phyloP scores from a whole-genome alignment of 768 basidiomycete genomes.

The Terana coerulea region DNA sequence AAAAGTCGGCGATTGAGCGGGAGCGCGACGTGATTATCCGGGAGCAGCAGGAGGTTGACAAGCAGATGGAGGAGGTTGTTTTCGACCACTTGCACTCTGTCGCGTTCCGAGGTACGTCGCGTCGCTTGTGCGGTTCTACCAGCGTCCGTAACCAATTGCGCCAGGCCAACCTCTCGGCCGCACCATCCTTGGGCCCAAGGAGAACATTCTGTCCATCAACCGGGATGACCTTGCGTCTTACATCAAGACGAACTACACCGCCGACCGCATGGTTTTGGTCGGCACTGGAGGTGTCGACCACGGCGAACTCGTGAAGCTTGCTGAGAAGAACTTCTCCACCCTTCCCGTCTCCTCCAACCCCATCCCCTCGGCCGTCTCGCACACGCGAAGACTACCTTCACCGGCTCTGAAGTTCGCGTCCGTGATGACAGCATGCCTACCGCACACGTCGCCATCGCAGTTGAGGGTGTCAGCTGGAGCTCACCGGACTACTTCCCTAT shows the following conservation, averaged over 20 bases:
- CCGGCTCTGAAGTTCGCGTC: constrained; percentile 93
- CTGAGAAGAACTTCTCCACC: constrained; percentile 87
- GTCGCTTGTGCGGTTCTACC: not conserved
- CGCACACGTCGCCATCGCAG: constrained; percentile 92
- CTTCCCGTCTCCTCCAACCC: constrained; percentile 87
- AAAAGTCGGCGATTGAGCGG: constrained; percentile 81
- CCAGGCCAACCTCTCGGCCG: constrained; percentile 92
- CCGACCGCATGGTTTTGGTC: constrained; percentile 98
- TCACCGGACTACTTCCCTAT: constrained; percentile 99
- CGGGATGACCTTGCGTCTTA: constrained; percentile 85
- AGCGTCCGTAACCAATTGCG: constrained; percentile 9
- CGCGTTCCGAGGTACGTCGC: constrained; percentile 87
- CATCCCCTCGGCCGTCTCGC: constrained; percentile 82
- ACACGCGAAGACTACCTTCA: constrained; percentile 75
- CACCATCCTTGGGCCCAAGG: constrained; percentile 95
- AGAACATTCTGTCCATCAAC: constrained; percentile 93
- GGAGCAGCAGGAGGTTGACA: constrained; percentile 99
- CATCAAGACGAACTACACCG: constrained; percentile 97
- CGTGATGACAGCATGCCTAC: constrained; percentile 89
- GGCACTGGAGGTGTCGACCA: constrained; percentile 96
- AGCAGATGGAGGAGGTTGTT: constrained; percentile 96
- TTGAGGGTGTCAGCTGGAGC: constrained; percentile 97
- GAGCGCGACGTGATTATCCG: constrained; percentile 95
- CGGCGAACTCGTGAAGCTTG: constrained; percentile 87
- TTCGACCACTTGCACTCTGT: constrained; percentile 97